Evolutionary conservation across 1,139 yeast genomes (phyloP).

Genomic region (Sugiyamaella neomexicana): DNA sequence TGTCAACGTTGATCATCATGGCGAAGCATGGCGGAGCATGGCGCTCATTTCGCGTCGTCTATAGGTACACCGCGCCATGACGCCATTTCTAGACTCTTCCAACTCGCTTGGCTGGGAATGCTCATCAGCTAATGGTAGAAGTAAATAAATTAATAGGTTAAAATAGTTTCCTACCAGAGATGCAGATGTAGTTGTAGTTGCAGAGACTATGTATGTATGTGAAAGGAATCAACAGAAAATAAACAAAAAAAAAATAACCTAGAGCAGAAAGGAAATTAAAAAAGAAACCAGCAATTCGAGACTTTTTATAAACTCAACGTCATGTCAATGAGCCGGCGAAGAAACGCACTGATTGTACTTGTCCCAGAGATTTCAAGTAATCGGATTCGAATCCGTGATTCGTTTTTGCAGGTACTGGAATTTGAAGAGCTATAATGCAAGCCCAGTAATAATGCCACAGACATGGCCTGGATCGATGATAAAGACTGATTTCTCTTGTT

Average conservation of each 20-base stretch:
- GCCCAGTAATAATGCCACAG: slow-evolving; percentile 25
- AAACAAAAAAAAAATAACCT: background rate
- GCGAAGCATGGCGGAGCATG: too few species aligned
- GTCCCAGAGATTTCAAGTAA: slow-evolving; percentile 23
- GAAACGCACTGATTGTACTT: slow-evolving; percentile 18
- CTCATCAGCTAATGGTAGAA: background rate
- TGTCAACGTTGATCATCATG: too few species aligned
- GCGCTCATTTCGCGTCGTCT: too few species aligned
- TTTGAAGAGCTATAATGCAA: slow-evolving; percentile 18
- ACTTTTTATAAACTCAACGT: slow-evolving; percentile 18
- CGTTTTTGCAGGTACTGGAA: slow-evolving; percentile 6
- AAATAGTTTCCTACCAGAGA: background rate
- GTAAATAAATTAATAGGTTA: background rate
- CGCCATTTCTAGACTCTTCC: too few species aligned
- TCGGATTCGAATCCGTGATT: slow-evolving; percentile 23
- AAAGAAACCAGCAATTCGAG: background rate
- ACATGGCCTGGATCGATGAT: background rate
- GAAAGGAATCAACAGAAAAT: background rate
- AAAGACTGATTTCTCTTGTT: background rate
- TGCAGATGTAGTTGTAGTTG: background rate
- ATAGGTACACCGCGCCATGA: too few species aligned
- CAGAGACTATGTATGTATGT: background rate
- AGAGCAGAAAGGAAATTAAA: background rate
- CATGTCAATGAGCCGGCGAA: slow-evolving; percentile 26
- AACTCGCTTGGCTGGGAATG: too few species aligned